Evolutionary conservation across 179 eudicot genomes (phyloP).

Genomic region (Spergularia azorica): DNA sequence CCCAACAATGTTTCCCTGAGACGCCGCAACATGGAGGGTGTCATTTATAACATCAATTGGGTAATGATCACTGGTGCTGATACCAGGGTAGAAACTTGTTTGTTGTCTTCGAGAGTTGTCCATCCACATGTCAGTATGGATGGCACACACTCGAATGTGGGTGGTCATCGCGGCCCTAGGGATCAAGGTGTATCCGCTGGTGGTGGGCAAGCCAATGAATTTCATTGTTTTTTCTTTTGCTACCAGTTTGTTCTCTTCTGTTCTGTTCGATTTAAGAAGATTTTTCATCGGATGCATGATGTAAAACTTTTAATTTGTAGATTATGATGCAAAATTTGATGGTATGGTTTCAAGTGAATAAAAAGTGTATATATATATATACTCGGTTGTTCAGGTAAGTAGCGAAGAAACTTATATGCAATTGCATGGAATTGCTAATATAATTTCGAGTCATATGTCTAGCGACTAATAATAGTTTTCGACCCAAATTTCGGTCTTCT

Average conservation of each 20-base stretch:
- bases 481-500: too few species aligned
- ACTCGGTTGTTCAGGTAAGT: not conserved
- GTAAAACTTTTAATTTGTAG: too few species aligned
- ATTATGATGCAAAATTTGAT: not conserved
- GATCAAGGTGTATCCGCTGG: not conserved
- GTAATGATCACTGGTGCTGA: not conserved
- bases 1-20: not conserved
- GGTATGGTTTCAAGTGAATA: not conserved
- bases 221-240: not conserved
- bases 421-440: not conserved
- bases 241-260: not conserved
- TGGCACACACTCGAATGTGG: not conserved
- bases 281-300: not conserved
- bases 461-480: too few species aligned
- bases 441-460: too few species aligned
- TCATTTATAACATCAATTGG: not conserved
- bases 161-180: not conserved
- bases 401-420: not conserved
- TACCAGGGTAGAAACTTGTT: not conserved
- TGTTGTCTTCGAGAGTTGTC: not conserved
- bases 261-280: not conserved
- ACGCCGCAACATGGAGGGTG: conserved; percentile 24
- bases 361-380: not conserved
- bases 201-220: not conserved
- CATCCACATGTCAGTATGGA: not conserved